Conservation (phyloP, 208 protist genomes). For the Lotmaria passim region DNA sequence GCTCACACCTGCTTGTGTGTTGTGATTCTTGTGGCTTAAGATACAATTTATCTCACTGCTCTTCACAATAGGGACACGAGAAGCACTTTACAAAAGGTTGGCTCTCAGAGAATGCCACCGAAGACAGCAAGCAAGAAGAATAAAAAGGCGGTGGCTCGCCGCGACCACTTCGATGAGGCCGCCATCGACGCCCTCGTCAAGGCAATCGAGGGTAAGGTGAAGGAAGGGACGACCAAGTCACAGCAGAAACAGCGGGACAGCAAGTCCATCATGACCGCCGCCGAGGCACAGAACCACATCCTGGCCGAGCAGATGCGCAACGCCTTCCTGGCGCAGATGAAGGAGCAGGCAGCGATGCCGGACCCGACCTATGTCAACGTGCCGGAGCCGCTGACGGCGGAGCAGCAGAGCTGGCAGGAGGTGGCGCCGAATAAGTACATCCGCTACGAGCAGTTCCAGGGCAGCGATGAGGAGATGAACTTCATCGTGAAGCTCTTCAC, state of each 20-base stretch:
- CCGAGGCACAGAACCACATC: constrained; percentile 38
- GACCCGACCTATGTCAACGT: constrained; percentile 72
- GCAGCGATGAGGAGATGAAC: constrained; percentile 79
- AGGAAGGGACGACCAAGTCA: constrained; percentile 75
- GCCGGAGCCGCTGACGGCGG: constrained; percentile 49
- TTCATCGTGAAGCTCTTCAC: constrained; percentile 95
- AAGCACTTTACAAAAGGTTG: constrained; percentile 7
- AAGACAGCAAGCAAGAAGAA: constrained; percentile 34
- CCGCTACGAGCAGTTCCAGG: constrained; percentile 83
- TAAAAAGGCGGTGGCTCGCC: constrained; percentile 38
- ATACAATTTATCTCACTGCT: too few species aligned
- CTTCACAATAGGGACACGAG: not conserved
- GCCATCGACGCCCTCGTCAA: constrained; percentile 66
- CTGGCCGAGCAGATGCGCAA: constrained; percentile 24
- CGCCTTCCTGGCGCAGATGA: constrained; percentile 10
- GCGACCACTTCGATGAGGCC: constrained; percentile 43
- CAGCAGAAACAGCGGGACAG: constrained; percentile 56
- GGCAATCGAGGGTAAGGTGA: constrained; percentile 67
- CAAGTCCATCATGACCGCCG: constrained; percentile 41
- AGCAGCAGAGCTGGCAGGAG: constrained; percentile 66
- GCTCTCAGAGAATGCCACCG: constrained; percentile 7
- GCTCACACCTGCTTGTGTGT: too few species aligned
- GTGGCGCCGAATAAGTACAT: constrained; percentile 74
- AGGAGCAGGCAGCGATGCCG: constrained; percentile 37
- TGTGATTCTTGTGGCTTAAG: too few species aligned